phyloP scores from a whole-genome alignment of 2,329 filamentous ascomycete genomes.

The Eutypa lata region DNA sequence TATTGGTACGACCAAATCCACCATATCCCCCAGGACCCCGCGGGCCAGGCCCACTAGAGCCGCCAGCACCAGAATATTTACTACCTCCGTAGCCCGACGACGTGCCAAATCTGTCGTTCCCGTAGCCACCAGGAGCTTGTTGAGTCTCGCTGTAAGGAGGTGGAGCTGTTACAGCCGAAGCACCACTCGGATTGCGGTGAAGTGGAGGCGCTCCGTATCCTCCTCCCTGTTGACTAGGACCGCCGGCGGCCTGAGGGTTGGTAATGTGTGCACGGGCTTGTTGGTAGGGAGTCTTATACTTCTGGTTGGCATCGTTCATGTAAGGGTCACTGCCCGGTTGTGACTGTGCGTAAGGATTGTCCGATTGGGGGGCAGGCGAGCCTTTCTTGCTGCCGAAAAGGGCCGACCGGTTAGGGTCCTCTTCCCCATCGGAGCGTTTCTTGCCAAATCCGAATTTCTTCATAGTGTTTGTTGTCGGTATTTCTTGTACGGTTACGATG shows the following conservation, averaged over 20 bases:
- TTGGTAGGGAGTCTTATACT: constrained; percentile 44
- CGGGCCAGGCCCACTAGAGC: constrained; percentile 26
- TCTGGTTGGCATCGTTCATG: constrained; percentile 44
- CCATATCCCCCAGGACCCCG: constrained; percentile 59
- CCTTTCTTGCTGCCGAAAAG: constrained; percentile 57
- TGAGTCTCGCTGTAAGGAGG: constrained; percentile 31
- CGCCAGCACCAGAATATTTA: constrained; percentile 46
- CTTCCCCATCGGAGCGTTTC: constrained; percentile 49
- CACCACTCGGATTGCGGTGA: constrained; percentile 18
- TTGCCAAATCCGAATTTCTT: constrained; percentile 60
- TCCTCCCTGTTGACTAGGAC: constrained; percentile 29
- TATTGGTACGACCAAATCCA: constrained; percentile 49
- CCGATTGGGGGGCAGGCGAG: constrained; percentile 39
- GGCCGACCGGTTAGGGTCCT: constrained; percentile 44
- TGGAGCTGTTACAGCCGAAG: constrained; percentile 28
- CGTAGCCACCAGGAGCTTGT: constrained; percentile 21
- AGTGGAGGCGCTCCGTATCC: constrained; percentile 21
- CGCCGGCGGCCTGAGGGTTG: constrained; percentile 29
- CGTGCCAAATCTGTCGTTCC: constrained; percentile 27
- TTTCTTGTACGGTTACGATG: constrained; percentile 1
- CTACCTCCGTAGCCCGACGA: constrained; percentile 49
- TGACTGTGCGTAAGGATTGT: constrained; percentile 59
- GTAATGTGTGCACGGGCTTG: constrained; percentile 37
- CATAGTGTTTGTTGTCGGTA: constrained; percentile 38
- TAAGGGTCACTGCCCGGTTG: constrained; percentile 48